Conservation (phyloP, 2,329 filamentous ascomycete species). For the Xylariaceae sp. region DNA sequence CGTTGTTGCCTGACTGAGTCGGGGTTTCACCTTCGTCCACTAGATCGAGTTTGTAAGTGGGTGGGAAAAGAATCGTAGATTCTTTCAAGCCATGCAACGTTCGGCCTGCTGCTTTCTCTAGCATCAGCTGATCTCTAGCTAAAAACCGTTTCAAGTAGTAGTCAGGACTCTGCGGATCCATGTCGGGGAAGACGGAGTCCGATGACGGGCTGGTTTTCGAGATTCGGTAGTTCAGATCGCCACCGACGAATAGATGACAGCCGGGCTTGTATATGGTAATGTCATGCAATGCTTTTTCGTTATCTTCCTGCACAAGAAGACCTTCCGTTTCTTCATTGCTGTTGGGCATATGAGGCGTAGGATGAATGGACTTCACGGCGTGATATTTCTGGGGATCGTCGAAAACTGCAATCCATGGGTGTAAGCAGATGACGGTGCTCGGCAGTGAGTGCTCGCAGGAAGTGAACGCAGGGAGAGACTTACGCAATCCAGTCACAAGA, state of each 20-base stretch:
- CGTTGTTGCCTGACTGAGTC: slow-evolving; percentile 5
- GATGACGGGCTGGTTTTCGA: slow-evolving; percentile 58
- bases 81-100: slow-evolving; percentile 77
- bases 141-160: slow-evolving; percentile 66
- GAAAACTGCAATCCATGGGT: slow-evolving; percentile 52
- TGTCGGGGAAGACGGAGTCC: slow-evolving; percentile 58
- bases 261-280: slow-evolving; percentile 68
- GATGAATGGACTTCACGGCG: slow-evolving; percentile 5
- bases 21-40: slow-evolving; percentile 13
- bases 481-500: slow-evolving; percentile 64
- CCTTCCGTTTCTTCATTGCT: slow-evolving; percentile 20
- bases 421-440: slow-evolving; percentile 4
- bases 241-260: slow-evolving; percentile 77
- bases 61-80: slow-evolving; percentile 70
- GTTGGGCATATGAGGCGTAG: slow-evolving; percentile 15
- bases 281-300: slow-evolving; percentile 44
- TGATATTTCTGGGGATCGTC: slow-evolving; percentile 43
- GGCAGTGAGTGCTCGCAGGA: not conserved
- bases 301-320: slow-evolving; percentile 23
- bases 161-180: slow-evolving; percentile 47
- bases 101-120: slow-evolving; percentile 62
- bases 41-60: slow-evolving; percentile 80
- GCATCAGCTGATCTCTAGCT: slow-evolving; percentile 69
- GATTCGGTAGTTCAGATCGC: slow-evolving; percentile 94
- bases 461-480: not conserved